Conservation (phyloP, 306 rosid genomes). For the Vigna hirtella region DNA sequence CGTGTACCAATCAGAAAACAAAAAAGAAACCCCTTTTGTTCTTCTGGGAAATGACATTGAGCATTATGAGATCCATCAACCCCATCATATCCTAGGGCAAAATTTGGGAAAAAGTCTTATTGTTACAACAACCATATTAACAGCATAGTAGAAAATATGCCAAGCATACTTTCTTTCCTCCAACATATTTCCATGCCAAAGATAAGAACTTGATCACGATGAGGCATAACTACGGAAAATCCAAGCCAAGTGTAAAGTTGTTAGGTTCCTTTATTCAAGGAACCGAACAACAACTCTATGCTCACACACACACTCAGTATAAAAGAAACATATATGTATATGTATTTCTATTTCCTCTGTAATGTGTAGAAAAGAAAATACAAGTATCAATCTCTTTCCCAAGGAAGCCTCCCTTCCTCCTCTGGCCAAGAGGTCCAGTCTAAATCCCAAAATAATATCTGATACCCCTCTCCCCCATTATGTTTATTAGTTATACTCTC, state of each 20-base stretch:
- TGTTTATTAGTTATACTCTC: too few relatives aligned
- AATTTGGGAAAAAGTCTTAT: background rate
- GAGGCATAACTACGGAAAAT: background rate
- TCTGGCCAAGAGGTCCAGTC: too few relatives aligned
- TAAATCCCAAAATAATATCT: too few relatives aligned
- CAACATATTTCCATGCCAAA: background rate
- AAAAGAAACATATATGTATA: too few relatives aligned
- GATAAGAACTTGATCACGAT: background rate
- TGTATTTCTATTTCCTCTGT: too few relatives aligned
- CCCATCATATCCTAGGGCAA: background rate
- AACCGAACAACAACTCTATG: too few relatives aligned
- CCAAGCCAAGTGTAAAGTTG: background rate
- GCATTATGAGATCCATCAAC: background rate
- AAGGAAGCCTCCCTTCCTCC: too few relatives aligned
- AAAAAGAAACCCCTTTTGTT: background rate
- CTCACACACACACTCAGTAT: too few relatives aligned
- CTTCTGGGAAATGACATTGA: background rate
- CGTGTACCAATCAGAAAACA: background rate
- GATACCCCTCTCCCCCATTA: too few relatives aligned
- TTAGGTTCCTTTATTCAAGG: too few relatives aligned
- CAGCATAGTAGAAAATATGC: background rate
- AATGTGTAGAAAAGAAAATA: too few relatives aligned
- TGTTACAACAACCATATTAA: background rate
- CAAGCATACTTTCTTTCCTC: background rate
- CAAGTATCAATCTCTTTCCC: too few relatives aligned